Evolutionary conservation across 352 stramenopile genomes (phyloP).

Genomic region (Phytophthora agathidicida): DNA sequence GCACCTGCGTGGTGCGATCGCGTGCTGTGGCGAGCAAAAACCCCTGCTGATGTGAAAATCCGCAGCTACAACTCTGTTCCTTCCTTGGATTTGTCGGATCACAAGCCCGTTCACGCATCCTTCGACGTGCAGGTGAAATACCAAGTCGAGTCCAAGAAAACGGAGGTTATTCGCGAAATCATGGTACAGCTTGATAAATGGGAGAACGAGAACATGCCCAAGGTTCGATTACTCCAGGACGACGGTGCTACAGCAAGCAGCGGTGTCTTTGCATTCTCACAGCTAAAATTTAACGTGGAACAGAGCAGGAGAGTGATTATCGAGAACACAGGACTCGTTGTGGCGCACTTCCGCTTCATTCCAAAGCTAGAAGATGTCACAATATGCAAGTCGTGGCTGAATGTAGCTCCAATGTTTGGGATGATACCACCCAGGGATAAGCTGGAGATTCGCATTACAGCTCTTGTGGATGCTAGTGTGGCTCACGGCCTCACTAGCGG

Average conservation of each 20-base stretch:
- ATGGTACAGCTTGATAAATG: constrained; percentile 95
- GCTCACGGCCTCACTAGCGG: constrained; percentile 91
- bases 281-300: constrained; percentile 69
- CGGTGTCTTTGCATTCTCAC: constrained; percentile 65
- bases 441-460: constrained; percentile 91
- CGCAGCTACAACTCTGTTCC: constrained; percentile 90
- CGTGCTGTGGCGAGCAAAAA: constrained; percentile 83
- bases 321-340: constrained; percentile 93
- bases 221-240: constrained; percentile 82
- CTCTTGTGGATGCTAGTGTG: constrained; percentile 90
- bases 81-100: constrained; percentile 96
- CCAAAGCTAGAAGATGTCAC: constrained; percentile 85
- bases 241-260: constrained; percentile 48
- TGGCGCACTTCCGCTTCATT: constrained; percentile 95
- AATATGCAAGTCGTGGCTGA: constrained; percentile 94
- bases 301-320: constrained; percentile 72
- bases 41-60: constrained; percentile 53
- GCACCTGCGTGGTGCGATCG: constrained; percentile 97
- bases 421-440: constrained; percentile 87
- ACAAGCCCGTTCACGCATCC: constrained; percentile 97
- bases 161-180: constrained; percentile 93
- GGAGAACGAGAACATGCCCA: constrained; percentile 96
- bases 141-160: constrained; percentile 91
- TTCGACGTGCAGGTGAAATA: constrained; percentile 94
- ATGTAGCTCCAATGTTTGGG: constrained; percentile 86